These are phyloP conservation scores for Sarocladium kiliense DNA, from an alignment of 2,329 filamentous ascomycete genomes.

Conservation along the genomic window DNA sequence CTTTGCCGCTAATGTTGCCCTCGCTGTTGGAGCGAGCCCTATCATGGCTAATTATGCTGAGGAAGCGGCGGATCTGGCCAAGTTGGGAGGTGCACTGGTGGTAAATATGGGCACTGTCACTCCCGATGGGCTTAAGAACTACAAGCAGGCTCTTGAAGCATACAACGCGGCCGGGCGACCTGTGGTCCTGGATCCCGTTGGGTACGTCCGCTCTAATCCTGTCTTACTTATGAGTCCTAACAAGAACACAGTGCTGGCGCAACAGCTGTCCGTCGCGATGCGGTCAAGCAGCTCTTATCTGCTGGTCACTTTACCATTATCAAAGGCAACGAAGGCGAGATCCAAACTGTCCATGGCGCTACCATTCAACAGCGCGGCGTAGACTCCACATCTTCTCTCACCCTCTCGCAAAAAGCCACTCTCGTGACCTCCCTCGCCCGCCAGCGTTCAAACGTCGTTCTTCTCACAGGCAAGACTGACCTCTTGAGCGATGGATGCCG, in stretches of 20 bases:
- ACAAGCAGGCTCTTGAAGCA: conserved; percentile 66
- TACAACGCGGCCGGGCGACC: conserved; percentile 77
- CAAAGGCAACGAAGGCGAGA: conserved; percentile 92
- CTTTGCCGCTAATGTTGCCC: conserved; percentile 84
- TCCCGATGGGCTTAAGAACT: conserved; percentile 65
- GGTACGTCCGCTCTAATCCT: conserved; percentile 37
- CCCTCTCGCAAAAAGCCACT: conserved; percentile 43
- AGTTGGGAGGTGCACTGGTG: conserved; percentile 71
- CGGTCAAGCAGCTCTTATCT: conserved; percentile 65
- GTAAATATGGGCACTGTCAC: conserved; percentile 95
- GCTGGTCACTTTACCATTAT: conserved; percentile 79
- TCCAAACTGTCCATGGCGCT: conserved; percentile 64
- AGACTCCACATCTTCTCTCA: conserved; percentile 64
- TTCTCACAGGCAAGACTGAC: conserved; percentile 79
- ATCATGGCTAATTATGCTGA: conserved; percentile 90
- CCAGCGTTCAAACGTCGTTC: conserved; percentile 65
- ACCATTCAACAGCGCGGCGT: conserved; percentile 66
- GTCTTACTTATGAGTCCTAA: neutral
- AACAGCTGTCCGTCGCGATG: conserved; percentile 65
- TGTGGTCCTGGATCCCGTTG: conserved; percentile 84
- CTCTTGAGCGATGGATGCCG: conserved; percentile 68
- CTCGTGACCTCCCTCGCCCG: conserved; percentile 63
- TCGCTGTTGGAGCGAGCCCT: conserved; percentile 78
- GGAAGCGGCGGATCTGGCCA: conserved; percentile 77
- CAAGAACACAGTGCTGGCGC: conserved; percentile 59